These are phyloP conservation scores for Hortaea sp. DNA, from an alignment of 2,329 filamentous ascomycete genomes.

Conservation along the genomic window DNA sequence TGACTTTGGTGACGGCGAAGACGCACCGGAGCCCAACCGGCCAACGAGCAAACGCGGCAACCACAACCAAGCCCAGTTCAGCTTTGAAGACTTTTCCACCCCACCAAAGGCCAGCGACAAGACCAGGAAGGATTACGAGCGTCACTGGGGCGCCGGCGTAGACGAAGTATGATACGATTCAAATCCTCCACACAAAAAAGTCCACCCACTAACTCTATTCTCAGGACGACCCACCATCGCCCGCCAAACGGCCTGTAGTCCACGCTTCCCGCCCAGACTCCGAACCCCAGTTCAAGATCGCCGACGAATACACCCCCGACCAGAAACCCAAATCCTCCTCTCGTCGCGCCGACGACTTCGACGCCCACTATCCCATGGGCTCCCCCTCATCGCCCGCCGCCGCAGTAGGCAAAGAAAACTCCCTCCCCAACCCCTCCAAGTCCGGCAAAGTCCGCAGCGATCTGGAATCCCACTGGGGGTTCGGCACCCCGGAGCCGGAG, in stretches of 20 bases:
- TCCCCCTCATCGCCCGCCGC: constrained; percentile 1
- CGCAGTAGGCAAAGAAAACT: background rate
- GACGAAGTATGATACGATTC: constrained; percentile 43
- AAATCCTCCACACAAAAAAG: background rate
- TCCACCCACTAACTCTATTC: background rate
- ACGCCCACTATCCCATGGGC: constrained; percentile 54
- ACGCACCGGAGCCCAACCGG: constrained; percentile 23
- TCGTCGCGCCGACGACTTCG: constrained; percentile 67
- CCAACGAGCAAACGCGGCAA: constrained; percentile 40
- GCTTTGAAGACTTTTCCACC: constrained; percentile 78
- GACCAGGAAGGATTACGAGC: constrained; percentile 56
- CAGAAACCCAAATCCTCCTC: constrained; percentile 43
- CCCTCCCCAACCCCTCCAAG: constrained; percentile 4
- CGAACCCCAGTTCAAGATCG: constrained; percentile 73
- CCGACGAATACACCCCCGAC: constrained; percentile 48
- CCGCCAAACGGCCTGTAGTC: constrained; percentile 48
- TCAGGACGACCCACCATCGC: constrained; percentile 47
- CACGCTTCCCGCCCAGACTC: constrained; percentile 67
- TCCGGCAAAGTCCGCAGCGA: constrained; percentile 3
- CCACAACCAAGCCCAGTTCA: constrained; percentile 60
- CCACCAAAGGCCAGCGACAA: constrained; percentile 64
- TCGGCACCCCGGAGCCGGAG: constrained; percentile 5
- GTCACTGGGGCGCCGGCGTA: constrained; percentile 67
- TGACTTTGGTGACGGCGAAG: constrained; percentile 60
- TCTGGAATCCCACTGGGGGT: constrained; percentile 4